Base-by-base conservation (phyloP, 2,329 filamentous ascomycete species). In the Paradendryphiella salina region DNA sequence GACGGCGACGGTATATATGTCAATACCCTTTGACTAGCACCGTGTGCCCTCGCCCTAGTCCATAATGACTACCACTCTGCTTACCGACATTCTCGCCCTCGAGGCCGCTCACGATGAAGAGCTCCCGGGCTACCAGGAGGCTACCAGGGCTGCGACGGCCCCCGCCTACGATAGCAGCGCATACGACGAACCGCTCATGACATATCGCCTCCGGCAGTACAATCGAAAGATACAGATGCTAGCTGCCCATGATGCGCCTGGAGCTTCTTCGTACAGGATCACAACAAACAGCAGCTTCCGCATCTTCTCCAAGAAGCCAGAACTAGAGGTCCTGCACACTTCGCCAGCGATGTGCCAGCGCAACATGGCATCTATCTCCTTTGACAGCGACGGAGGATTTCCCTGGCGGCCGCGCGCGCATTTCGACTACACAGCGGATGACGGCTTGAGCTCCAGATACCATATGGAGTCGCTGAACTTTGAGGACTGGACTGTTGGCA, bases 341-440 rank as follows among this genome's bases (percentile, higher is more conserved):
- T 39, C 41, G 3, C 51, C 42, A 26, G 60, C 56, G n/a, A 46
- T 48, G 21, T 46, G 44, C 5, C 60, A 66, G 50, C 56, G 63
- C 11, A 60, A 53, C 14, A 52, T 70, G n/a, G 64, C 64, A 5
- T 52, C 53, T 0, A 65, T 71, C 13, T 54, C 51, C 7, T 72
- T 70, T 31, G 61, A 66, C 41, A 60, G 63, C 15, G 42, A 67
- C 32, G 67, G 68, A 1, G 65, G 67, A 1, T 35, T 70, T 8
- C 69, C 69, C 0, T 71, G 69, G 69, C 59, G 68, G 20, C 68
- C 68, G 26, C 63, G 68, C 9, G 69, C 69, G 10, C 60, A 62
- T 34, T 64, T 71, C 23, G 34, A 50, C 3, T 55, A 66, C 29
- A 53, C 41, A 14, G 44, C 51, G 10, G 29, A 51, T 3, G 21